Base-by-base conservation (phyloP, 108 stramenopile genomes). In the Seminavis robusta region DNA sequence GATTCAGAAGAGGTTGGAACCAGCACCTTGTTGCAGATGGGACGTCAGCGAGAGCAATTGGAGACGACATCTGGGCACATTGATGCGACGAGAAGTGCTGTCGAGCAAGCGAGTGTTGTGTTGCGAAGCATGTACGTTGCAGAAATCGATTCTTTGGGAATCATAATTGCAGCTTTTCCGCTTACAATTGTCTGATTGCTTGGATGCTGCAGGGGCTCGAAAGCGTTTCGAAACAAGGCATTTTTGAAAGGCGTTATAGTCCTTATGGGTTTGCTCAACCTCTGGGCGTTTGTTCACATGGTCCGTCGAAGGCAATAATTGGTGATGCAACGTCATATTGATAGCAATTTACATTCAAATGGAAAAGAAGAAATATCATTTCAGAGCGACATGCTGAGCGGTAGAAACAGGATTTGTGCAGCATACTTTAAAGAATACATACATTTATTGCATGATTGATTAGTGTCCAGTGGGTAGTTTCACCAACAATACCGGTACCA, bases 1-100 rank as follows among this genome's bases (percentile, higher is more conserved):
- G 84, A 88, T 26, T 78, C 86, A 28, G 90, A 88, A 57, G 73
- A 81, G 37, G 73, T 86, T 64, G 86, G 90, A 26, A 72, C 67
- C 37, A 21, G 52, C 0, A 84, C 84, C 1, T 29, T 92, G 15
- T 54, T 63, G 7, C 80, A 72, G 32, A 84, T 92, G 85, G 76
- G 73, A 29, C 64, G 64, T 3, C 90, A 92, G 46, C 63, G 90
- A 23, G 90, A 92, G 47, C 90, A 92, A 61, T 39, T 92, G 29
- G 62, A 86, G 33, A 67, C n/a, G n/a, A 45, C 11, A 45, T 17
- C 1, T 42, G 31, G 47, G 45, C 19, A 25, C 15, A 39, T 30
- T 11, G 8, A 21, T 25, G 1, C 21, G 8, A 23, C 25, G 16
- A 47, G 16, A 1, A 1, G 19, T 5, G 17, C 40, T 31, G 36